Evolutionary conservation across 2,329 filamentous ascomycete species (phyloP).

Genomic region (Fusarium setosum): DNA sequence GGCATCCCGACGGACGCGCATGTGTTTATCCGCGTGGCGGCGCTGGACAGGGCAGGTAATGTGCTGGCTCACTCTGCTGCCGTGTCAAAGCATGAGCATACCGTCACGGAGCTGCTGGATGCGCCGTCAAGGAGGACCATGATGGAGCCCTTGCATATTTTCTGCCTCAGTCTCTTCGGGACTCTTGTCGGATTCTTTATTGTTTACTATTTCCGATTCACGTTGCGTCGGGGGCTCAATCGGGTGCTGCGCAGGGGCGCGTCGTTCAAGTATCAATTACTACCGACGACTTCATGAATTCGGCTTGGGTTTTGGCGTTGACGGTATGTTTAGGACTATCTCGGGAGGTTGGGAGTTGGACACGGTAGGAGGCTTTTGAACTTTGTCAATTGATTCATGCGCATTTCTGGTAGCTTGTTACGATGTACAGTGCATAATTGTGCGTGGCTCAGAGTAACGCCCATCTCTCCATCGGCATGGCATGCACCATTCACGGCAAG

Average conservation of each 20-base stretch:
- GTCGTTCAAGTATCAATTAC: conserved; percentile 25
- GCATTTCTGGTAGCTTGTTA: too few species aligned
- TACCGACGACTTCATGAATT: conserved; percentile 14
- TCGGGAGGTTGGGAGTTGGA: neutral
- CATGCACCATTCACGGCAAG: too few species aligned
- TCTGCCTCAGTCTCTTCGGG: conserved; percentile 12
- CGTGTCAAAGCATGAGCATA: conserved; percentile 19
- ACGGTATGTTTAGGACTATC: neutral
- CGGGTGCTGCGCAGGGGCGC: conserved; percentile 16
- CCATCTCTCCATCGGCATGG: too few species aligned
- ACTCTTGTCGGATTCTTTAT: neutral
- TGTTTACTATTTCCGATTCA: conserved; percentile 18
- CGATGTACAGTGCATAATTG: too few species aligned
- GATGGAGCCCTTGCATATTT: conserved; percentile 24
- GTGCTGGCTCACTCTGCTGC: conserved; percentile 43
- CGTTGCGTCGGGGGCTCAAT: conserved; percentile 26
- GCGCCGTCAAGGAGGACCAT: conserved; percentile 18
- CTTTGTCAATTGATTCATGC: neutral
- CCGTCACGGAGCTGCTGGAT: conserved; percentile 11
- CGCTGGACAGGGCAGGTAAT: conserved; percentile 29
- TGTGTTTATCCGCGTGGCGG: conserved; percentile 35
- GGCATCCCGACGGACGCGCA: conserved; percentile 20
- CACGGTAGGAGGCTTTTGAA: neutral
- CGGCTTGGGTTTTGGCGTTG: neutral
- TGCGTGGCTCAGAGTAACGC: too few species aligned